Base-by-base conservation (phyloP, 2,329 filamentous ascomycete species). In the Cryphonectria japonica region DNA sequence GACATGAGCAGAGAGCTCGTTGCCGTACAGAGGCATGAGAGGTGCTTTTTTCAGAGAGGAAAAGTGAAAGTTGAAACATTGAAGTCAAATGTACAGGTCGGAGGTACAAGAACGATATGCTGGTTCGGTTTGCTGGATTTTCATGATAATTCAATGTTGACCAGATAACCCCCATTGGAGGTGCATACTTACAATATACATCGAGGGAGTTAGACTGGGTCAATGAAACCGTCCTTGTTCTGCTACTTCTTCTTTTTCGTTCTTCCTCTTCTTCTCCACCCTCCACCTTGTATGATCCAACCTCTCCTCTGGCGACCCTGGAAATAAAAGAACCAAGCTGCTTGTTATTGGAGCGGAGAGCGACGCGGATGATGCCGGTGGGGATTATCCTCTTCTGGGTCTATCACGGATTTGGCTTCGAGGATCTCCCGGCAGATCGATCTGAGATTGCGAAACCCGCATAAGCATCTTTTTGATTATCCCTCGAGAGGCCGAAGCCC, bases 341-440 rank as follows among this genome's bases (percentile, higher is more conserved):
- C 13, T 32, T 59, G 54, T 32, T 26, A 32, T 59, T 32, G 26
- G 54, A 32, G 54, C 26, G 54, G 26, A 59, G 54, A 19, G 54
- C 26, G 29, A 59, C 26, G 29, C 14, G 54, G 54, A 59, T 59
- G 54, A 59, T 59, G 59, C 59, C 22, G 59, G 59, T 61, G 59
- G 32, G 59, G 54, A 59, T 59, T n/a, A 2, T 14, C 59, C 19
- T 39, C 22, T 11, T 19, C 14, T 32, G 4, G 59, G 59, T 22
- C 59, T 22, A 61, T 61, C 32, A 61, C 32, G 13, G 19, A 61
- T 61, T 37, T 39, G 16, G 41, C 19, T 16, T 65, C 26, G 29
- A 65, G 63, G 63, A 52, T 65, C 63, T 65, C 43, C 43, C 43
- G 63, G 32, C 63, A 65, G 63, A 65, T 65, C 63, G 63, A 65